Evolutionary conservation across 2,329 filamentous ascomycete genomes (phyloP).

Genomic region (Colletotrichum zoysiae): DNA sequence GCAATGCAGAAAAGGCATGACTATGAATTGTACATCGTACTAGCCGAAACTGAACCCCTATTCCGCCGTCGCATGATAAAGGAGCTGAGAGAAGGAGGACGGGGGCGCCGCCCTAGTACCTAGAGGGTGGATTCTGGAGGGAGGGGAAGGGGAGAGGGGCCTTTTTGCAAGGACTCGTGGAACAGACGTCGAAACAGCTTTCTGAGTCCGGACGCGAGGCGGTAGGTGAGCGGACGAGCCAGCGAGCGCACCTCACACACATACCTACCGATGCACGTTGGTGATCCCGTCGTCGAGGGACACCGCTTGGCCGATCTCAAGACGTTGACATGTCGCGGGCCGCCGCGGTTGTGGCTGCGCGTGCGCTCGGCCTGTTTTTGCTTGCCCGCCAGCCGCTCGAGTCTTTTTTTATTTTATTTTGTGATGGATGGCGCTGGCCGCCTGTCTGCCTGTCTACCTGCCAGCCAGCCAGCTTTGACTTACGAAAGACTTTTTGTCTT

Average conservation of each 20-base stretch:
- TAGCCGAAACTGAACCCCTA: slow-evolving; percentile 39
- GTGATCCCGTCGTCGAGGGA: slow-evolving; percentile 18
- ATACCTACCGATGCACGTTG: background rate
- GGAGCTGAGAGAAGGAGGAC: background rate
- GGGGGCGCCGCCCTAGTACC: slow-evolving; percentile 18
- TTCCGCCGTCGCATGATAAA: slow-evolving; percentile 16
- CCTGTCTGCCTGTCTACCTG: background rate
- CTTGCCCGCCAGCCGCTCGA: slow-evolving; percentile 4
- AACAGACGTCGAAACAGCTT: slow-evolving; percentile 13
- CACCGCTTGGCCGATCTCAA: background rate
- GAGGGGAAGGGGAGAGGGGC: background rate
- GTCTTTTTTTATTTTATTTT: background rate
- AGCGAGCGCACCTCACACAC: background rate
- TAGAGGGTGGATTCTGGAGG: background rate
- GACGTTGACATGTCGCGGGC: background rate
- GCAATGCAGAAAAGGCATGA: slow-evolving; percentile 18
- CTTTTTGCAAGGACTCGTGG: background rate
- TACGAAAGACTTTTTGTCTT: background rate
- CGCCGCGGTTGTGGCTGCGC: background rate
- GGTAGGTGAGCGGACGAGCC: slow-evolving; percentile 14
- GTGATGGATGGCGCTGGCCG: slow-evolving; percentile 12
- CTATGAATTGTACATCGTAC: slow-evolving; percentile 22
- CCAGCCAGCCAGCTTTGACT: too few species aligned
- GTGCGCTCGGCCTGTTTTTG: slow-evolving; percentile 3
- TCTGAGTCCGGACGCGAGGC: background rate